Evolutionary conservation across 345 rosid species (phyloP).

Genomic region (Eutrema heterophyllum): DNA sequence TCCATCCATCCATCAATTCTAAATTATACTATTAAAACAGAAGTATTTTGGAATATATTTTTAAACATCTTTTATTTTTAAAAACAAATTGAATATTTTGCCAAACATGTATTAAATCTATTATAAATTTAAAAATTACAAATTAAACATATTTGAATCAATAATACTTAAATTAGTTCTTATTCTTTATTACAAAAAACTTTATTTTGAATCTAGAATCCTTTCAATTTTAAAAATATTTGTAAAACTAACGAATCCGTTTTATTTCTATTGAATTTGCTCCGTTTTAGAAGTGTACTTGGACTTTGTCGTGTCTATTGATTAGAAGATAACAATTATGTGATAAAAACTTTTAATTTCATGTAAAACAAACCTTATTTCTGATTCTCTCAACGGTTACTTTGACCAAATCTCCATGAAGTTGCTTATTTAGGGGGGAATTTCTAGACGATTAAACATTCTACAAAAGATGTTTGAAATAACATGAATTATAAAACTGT

Average conservation of each 20-base stretch:
- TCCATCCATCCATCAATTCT: slow-evolving; percentile 2
- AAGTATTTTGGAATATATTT: no score
- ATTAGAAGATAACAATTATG: not conserved
- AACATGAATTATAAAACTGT: not conserved
- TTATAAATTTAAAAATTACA: no score
- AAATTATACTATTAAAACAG: not conserved
- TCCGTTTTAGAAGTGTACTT: not conserved
- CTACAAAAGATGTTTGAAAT: not conserved
- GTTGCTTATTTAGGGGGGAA: not conserved
- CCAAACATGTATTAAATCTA: no score
- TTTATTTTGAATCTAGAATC: not conserved
- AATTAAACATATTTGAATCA: no score
- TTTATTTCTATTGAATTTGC: not conserved
- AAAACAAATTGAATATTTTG: no score
- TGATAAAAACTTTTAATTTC: not conserved
- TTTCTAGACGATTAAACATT: not conserved
- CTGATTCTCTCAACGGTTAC: not conserved
- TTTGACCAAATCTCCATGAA: not conserved
- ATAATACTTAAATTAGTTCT: no score
- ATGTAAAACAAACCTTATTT: not conserved
- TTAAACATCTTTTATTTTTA: no score
- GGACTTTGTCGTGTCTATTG: not conserved
- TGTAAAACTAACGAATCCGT: not conserved
- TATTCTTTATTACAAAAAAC: no score
- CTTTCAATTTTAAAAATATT: not conserved